Conservation (phyloP, 2,329 filamentous ascomycete species). For the Aspergillus viridinutans region DNA sequence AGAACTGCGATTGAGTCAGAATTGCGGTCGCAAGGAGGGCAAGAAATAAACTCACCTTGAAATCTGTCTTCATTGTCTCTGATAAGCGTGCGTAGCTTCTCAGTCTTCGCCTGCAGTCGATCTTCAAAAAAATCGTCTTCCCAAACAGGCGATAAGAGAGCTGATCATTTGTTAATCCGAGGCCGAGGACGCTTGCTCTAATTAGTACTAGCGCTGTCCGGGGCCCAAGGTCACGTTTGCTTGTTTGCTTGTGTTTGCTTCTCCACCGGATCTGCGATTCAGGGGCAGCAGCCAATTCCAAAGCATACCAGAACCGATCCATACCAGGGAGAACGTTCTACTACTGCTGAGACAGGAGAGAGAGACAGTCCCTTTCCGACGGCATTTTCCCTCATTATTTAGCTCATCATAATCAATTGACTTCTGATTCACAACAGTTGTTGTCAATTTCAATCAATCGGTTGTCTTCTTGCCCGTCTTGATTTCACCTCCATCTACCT, state of each 20-base stretch:
- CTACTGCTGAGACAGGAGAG: constrained; percentile 14
- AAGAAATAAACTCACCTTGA: constrained; percentile 63
- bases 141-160: constrained; percentile 24
- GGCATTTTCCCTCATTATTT: constrained; percentile 5
- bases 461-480: constrained; percentile 16
- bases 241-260: constrained; percentile 13
- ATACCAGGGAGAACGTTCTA: constrained; percentile 5
- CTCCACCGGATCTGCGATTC: constrained; percentile 20
- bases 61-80: constrained; percentile 90
- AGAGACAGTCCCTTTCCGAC: constrained; percentile 6
- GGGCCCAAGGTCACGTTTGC: constrained; percentile 19
- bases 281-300: constrained; percentile 25
- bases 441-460: constrained; percentile 7
- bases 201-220: constrained; percentile 27
- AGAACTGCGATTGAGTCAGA: constrained; percentile 63
- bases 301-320: background rate
- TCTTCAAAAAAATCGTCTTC: constrained; percentile 20
- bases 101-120: constrained; percentile 14
- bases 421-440: background rate
- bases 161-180: constrained; percentile 25
- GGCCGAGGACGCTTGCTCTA: constrained; percentile 20
- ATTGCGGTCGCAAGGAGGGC: background rate
- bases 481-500: constrained; percentile 8
- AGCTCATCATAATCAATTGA: background rate
- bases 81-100: constrained; percentile 15